Base-by-base conservation (phyloP, 108 stramenopile genomes). In the Aurantiochytrium sp. region DNA sequence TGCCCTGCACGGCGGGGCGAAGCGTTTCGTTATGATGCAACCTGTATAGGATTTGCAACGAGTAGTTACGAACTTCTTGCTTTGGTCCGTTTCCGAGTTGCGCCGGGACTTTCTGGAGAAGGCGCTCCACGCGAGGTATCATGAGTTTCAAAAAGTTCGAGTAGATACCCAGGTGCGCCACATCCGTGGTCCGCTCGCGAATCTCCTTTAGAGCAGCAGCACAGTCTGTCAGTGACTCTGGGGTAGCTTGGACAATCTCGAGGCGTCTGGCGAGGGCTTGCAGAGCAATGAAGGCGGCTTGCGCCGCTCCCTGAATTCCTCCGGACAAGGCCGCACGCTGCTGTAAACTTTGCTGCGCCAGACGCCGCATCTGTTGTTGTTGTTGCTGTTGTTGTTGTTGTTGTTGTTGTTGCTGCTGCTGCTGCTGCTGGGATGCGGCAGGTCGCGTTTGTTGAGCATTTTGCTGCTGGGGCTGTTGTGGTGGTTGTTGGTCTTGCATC, bases 1-100 rank as follows among this genome's bases (percentile, higher is more conserved):
- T 87, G 60, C 93, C 92, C 5, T 94, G 95, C 57, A 95, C 96
- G 92, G 96, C 95, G 4, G 97, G 95, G 53, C 96, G 93, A 16
- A 97, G 89, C 47, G 95, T 90, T 53, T 96, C 96, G 87, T 95
- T 96, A 72, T 94, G 93, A 57, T 96, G 97, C 72, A 97, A 92
- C 47, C 96, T 91, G 72, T 93, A 90, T 5, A 96, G 89, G 88
- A 96, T 92, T 87, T 97, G 96, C 55, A 96, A 91, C 58, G 95
- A 91, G 8, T 91, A 72, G 76, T 95, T 92, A 6, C 97, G 92
- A 60, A 97, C 90, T 83, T 95, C 90, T 73, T 94, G 91, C 45
- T 93, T 19, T 10, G 58, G 60, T 18, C 64, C 72, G 87, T 94
- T 19, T 12, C 45, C 72, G 64, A 69, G 42, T 18, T 69, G 35